Base-by-base conservation (phyloP, 345 rosid species). In the Citrus hindsii region DNA sequence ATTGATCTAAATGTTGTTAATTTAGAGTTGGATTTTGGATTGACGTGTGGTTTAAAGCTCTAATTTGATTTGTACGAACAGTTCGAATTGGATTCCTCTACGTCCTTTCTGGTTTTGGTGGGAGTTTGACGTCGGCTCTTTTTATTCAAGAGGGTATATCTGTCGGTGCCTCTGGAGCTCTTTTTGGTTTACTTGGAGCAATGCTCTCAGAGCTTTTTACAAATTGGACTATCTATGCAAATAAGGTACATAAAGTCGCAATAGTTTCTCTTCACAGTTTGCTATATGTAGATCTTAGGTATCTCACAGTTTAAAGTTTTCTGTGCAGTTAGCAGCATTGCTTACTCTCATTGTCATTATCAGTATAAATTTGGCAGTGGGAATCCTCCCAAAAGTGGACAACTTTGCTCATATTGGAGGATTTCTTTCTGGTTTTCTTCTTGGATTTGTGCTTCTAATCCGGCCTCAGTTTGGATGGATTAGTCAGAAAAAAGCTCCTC, bases 361-460 rank as follows among this genome's bases (percentile, higher is more conserved):
- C 19, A 74, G 76, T 67, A 68, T 97, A 79, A 94, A 97, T 85
- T 88, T 94, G 65, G 95, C 91, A 1, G 75, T 93, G 67, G 99
- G 99, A 79, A 82, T 92, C 56, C 99, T 94, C 46, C 99, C 98
- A 33, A 97, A 89, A 24, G 97, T 96, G 66, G 98, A 96, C 92
- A 97, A 92, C 93, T 97, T 92, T 86, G 98, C 99, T 33, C 99
- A 92, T 80, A 87, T 94, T 7, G 98, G 99, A 60, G 99, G 99
- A 76, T 97, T 97, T 84, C 42, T 91, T 14, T 82, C 94, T 22
- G 99, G 99, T 42, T 94, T 94, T 82, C 87, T 97, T 77, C 97
- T 94, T n/a, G 99, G 99, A 75, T 97, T 97, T 77, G 89, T 94
- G 67, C 84, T 92, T 81, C 85, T 97, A 68, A 84, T 93, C 22